A percentile compares a stretch with the other conserved stretches of the same genome.
These are phyloP conservation scores for Colletotrichum sp. DNA, from an alignment of 2,329 filamentous ascomycete species.

Conservation along the genomic window DNA sequence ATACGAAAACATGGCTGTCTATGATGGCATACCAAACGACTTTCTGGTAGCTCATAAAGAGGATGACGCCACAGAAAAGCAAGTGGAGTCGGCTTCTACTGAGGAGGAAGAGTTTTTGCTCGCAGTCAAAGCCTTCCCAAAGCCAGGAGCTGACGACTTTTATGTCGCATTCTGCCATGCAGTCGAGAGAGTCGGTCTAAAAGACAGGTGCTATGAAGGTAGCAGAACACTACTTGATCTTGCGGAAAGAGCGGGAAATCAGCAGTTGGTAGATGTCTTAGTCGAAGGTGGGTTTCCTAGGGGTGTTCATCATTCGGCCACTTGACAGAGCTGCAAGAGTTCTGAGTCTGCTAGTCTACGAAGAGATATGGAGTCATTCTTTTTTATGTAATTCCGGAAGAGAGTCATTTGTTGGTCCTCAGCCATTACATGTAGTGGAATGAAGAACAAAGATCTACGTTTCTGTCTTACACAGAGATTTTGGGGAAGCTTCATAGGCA, in stretches of 20 bases:
- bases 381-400: too few relatives aligned
- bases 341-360: neutral
- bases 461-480: neutral
- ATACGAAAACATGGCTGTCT: neutral
- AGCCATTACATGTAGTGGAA: accelerated
- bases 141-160: neutral
- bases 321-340: too few relatives aligned
- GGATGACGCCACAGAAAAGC: neutral
- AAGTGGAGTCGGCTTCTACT: neutral
- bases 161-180: neutral
- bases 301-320: too few relatives aligned
- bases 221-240: neutral
- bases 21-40: neutral
- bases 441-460: neutral
- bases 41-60: neutral
- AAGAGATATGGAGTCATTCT: too few relatives aligned
- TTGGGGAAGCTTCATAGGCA: neutral
- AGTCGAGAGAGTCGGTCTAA: neutral
- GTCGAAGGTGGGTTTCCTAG: neutral
- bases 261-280: neutral
- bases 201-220: neutral
- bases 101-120: accelerated
- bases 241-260: neutral
- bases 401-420: too few relatives aligned
- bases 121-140: neutral